phyloP scores from a whole-genome alignment of 2,329 filamentous ascomycete genomes.

The Ceratocystis cubensis region DNA sequence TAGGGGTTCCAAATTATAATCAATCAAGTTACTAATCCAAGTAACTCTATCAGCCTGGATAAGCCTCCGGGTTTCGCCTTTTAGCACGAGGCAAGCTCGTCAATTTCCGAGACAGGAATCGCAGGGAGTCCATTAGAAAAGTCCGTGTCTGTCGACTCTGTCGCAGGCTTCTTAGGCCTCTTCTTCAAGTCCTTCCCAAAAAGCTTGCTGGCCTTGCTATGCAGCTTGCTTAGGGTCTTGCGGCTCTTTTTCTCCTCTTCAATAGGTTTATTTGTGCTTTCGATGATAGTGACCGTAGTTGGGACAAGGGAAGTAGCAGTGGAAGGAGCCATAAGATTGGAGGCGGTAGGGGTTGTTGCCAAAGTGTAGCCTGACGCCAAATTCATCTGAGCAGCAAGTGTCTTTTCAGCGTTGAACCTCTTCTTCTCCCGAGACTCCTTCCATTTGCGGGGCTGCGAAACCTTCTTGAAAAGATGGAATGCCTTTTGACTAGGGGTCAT shows the following conservation, averaged over 20 bases:
- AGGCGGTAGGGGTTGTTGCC: not conserved
- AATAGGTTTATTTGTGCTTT: conserved; percentile 4
- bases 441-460: conserved; percentile 19
- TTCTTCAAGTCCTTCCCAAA: conserved; percentile 15
- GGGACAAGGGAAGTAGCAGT: not conserved
- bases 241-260: conserved; percentile 11
- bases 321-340: not conserved
- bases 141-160: not conserved
- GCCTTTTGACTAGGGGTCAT: conserved; percentile 21
- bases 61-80: not conserved
- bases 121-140: conserved; percentile 16
- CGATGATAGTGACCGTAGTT: conserved; percentile 16
- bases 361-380: conserved; percentile 14
- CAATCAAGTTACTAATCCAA: not conserved
- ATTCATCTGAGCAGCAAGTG: conserved; percentile 13
- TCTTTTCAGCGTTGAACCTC: conserved; percentile 16
- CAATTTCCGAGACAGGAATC: conserved; percentile 15
- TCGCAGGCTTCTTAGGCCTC: conserved; percentile 9
- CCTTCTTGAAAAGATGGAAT: conserved; percentile 19
- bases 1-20: conserved; percentile 6
- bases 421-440: conserved; percentile 18
- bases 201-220: conserved; percentile 17
- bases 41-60: not conserved
- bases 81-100: conserved; percentile 14
- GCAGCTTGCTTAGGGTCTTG: conserved; percentile 8